Evolutionary conservation across 2,329 filamentous ascomycete species (phyloP).

Genomic region (Bipolaris victoriae): DNA sequence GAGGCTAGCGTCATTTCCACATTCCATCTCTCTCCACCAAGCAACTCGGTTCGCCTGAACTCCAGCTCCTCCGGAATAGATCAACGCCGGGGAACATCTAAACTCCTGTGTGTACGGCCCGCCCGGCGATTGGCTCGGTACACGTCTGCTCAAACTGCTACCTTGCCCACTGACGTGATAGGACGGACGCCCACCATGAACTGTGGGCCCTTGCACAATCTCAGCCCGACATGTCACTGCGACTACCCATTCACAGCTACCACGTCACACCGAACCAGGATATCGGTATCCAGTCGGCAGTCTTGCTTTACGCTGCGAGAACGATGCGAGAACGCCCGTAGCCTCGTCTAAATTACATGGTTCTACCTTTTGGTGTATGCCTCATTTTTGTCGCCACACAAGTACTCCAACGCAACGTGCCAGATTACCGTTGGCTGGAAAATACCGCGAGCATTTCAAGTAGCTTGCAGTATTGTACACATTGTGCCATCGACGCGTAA

Average conservation of each 20-base stretch:
- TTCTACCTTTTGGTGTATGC: conserved; percentile 1
- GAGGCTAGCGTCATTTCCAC: background rate
- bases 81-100: background rate
- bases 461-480: background rate
- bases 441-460: background rate
- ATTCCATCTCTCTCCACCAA: background rate
- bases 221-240: conserved; percentile 14
- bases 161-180: background rate
- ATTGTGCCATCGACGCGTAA: background rate
- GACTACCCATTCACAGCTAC: conserved; percentile 17
- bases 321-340: conserved; percentile 6
- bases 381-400: conserved; percentile 5
- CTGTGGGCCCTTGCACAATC: conserved; percentile 18
- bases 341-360: conserved; percentile 7
- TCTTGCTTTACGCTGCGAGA: conserved; percentile 6
- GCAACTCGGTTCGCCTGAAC: background rate
- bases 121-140: background rate
- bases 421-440: background rate
- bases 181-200: conserved; percentile 2
- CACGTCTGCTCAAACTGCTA: conserved; percentile 13
- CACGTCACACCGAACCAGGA: conserved; percentile 7
- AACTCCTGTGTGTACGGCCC: background rate
- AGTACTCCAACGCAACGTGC: conserved; percentile 6
- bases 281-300: conserved; percentile 5
- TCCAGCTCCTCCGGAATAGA: background rate